phyloP scores from a whole-genome alignment of 345 rosid species.

The Rhodamnia argentea region DNA sequence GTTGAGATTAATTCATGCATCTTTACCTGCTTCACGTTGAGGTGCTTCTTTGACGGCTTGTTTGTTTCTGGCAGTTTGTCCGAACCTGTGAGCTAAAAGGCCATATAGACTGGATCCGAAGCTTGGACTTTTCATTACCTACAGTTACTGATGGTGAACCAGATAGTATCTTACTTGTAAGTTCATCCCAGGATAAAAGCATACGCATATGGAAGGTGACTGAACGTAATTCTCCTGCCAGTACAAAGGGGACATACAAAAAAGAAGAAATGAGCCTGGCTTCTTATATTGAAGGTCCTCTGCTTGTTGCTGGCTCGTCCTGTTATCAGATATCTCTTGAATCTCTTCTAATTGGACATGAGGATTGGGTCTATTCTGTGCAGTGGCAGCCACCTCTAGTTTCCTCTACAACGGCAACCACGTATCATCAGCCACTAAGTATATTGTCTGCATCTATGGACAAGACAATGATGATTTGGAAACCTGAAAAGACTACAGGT shows the following conservation, averaged over 20 bases:
- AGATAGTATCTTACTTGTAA: constrained; percentile 61
- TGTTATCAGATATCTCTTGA: constrained; percentile 89
- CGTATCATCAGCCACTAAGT: constrained; percentile 55
- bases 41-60: background rate
- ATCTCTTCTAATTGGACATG: constrained; percentile 91
- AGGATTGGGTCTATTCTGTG: constrained; percentile 97
- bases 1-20: background rate
- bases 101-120: constrained; percentile 91
- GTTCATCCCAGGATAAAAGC: constrained; percentile 93
- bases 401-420: constrained; percentile 11
- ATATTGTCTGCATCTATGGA: constrained; percentile 94
- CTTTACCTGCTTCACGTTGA: background rate
- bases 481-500: constrained; percentile 78
- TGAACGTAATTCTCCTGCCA: constrained; percentile 16
- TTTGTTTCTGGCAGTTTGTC: constrained; percentile 37
- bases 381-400: constrained; percentile 79
- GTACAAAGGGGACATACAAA: constrained; percentile 18
- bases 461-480: constrained; percentile 99
- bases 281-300: constrained; percentile 88
- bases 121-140: constrained; percentile 92
- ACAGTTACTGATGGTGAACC: constrained; percentile 20
- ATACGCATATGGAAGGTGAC: constrained; percentile 86
- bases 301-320: constrained; percentile 44
- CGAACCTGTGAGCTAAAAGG: constrained; percentile 86
- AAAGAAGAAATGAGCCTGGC: constrained; percentile 58